Evolutionary conservation across 352 stramenopile species (phyloP), one percentile per base, ranked within the genome.

Genomic region (Phytophthora fragariaefolia): DNA sequence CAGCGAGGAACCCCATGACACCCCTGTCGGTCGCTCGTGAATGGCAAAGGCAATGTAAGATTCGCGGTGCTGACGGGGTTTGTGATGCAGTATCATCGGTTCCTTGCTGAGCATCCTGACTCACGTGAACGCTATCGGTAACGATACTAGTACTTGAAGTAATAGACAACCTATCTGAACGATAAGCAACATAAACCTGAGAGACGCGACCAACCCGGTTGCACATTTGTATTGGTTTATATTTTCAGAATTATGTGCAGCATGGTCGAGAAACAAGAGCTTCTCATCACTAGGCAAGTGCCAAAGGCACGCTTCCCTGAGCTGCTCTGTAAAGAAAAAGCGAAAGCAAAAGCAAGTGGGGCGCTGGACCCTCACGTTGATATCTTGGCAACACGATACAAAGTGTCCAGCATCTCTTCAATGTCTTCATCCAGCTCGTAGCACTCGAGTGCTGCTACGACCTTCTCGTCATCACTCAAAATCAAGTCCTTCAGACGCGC

Each of bases 341-440:
- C 28, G 48, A 64, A 65, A 55, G n/a, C 49, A 50, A 67, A 36
- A 47, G 47, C 40, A 58, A 27, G 26, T 43, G 27, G 28, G 24
- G 22, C n/a, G 10, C 23, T 18, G 49, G 32, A 9, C n/a, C 22
- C 28, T 78, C 62, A 79, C 48, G 53, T 60, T 46, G 66, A 63
- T 30, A 87, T 61, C 61, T 93, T 93, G 2, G 86, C 84, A 15
- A 95, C 81, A 26, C 85, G 82, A 46, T 92, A 92, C 30, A 96
- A 66, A 54, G 83, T 90, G 63, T 96, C 88, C 46, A 96, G 82
- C 80, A 95, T 89, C 59, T 91, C 88, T 28, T 95, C 83, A 26
- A 95, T 89, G 67, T 96, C 83, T 53, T 90, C 79, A 66, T 96
- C 86, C 47, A 82, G 52, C 51, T 95, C 85, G 71, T 95, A 96